Base-by-base conservation (phyloP, 208 protist species). In the Porcisia deanei region DNA sequence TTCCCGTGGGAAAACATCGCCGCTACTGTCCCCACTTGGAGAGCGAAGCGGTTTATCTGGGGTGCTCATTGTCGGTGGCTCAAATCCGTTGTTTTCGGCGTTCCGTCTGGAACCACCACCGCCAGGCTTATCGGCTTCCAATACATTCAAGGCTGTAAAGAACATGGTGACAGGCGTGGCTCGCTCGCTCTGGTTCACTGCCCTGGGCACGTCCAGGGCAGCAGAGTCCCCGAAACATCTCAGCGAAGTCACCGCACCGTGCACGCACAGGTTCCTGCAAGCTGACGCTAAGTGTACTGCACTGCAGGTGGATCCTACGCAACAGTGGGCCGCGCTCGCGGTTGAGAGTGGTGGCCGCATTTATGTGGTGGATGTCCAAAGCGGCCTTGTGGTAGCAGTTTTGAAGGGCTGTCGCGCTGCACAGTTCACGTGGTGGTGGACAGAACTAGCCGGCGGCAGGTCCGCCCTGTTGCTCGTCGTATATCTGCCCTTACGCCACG, bases 381-480 rank as follows among this genome's bases (percentile, higher is more conserved):
- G 81, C 34, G 85, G 89, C 41, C 64, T 80, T 12, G 54, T 95
- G 14, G 88, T 74, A 54, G 73, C 82, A 9, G 87, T 93, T 16
- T 71, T 95, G 65, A 93, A 94, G 55, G 91, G 93, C 18, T 93
- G 88, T 74, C 89, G 89, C 55, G 73, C 85, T 14, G 90, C 89
- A 47, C 83, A 91, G 68, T 94, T 90, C 76, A 83, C 87, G 57
- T 97, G 90, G 89, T 86, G 84, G 80, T 73, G 89, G 67, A 55
- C 77, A 7, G 76, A 78, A 1, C 52, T 83, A 20, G 30, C 65
- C 22, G 53, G 53, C 9, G 87, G 83, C 59, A 77, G 83, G 64
- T 79, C 74, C 34, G 78, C 83, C 72, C 75, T 91, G 60, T 70
- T 93, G 52, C 77, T 97, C 14, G 80, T 93, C 45, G 85, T 97